These are phyloP conservation scores for Ceratocystis variospora DNA, from an alignment of 2,329 filamentous ascomycete genomes.

Conservation along the genomic window DNA sequence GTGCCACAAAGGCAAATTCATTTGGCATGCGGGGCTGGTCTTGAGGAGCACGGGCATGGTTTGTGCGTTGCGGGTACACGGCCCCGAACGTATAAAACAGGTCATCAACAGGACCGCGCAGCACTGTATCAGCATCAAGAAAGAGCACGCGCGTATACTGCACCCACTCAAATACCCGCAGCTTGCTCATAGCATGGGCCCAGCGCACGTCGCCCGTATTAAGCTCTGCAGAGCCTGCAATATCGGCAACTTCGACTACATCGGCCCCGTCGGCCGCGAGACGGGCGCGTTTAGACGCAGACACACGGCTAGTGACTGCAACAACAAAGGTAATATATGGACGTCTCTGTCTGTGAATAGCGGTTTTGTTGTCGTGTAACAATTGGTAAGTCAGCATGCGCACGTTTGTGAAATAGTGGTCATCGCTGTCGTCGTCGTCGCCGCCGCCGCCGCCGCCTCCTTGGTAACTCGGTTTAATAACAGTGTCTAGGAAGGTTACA, in stretches of 20 bases:
- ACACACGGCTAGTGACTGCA: constrained; percentile 26
- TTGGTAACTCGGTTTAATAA: constrained; percentile 18
- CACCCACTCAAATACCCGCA: constrained; percentile 30
- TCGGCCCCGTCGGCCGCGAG: constrained; percentile 29
- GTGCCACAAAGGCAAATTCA: constrained; percentile 27
- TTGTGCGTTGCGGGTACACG: constrained; percentile 20
- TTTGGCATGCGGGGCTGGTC: constrained; percentile 26
- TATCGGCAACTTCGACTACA: constrained; percentile 26
- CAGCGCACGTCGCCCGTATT: constrained; percentile 28
- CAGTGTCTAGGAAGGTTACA: constrained; percentile 29
- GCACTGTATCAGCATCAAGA: constrained; percentile 31
- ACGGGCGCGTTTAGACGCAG: constrained; percentile 25
- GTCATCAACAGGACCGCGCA: constrained; percentile 27
- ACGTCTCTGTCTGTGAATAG: constrained; percentile 20
- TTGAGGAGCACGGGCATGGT: constrained; percentile 19
- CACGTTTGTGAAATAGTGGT: constrained; percentile 29
- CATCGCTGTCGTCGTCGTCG: constrained; percentile 22
- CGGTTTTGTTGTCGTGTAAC: constrained; percentile 28
- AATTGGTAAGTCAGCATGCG: constrained; percentile 31
- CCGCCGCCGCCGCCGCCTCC: constrained; percentile 8
- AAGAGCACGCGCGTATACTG: constrained; percentile 32
- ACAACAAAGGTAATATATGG: constrained; percentile 28
- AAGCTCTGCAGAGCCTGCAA: constrained; percentile 22
- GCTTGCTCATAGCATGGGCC: constrained; percentile 32
- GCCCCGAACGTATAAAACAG: constrained; percentile 28